Percentiles rank a stretch among this genome's conserved stretches.
These are phyloP conservation scores for Dendrobium chrysotoxum DNA, from an alignment of 106 monocot genomes.

Conservation along the genomic window DNA sequence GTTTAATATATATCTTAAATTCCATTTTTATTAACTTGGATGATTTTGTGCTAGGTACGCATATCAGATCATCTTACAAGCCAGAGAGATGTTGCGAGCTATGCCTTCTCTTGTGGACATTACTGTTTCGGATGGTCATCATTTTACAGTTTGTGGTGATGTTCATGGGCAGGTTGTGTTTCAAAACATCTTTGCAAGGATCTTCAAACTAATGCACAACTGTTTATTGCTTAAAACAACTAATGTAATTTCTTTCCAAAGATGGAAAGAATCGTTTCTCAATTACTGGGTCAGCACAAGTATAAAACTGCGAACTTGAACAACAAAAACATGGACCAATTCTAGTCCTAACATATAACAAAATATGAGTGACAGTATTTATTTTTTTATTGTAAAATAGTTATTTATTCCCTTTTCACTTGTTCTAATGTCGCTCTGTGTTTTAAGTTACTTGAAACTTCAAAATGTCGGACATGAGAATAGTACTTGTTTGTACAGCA, in stretches of 20 bases:
- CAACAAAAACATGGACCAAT: not conserved
- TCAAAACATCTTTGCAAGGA: not conserved
- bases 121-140: slow-evolving; percentile 49
- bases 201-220: not conserved
- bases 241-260: not conserved
- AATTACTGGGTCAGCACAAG: not conserved
- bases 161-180: slow-evolving; percentile 84
- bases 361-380: not conserved
- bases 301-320: not conserved
- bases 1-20: not conserved
- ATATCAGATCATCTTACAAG: slow-evolving; percentile 76
- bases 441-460: not conserved
- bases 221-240: not conserved
- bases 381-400: not conserved
- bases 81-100: slow-evolving; percentile 50
- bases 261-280: not conserved
- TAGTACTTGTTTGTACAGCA: not conserved
- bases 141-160: slow-evolving; percentile 95
- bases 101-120: slow-evolving; percentile 94
- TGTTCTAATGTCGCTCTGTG: not conserved
- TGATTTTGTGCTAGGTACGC: slow-evolving; percentile 60
- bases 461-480: not conserved
- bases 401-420: not conserved
- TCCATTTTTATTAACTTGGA: not conserved
- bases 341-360: not conserved